These are phyloP conservation scores for Serendipita sp. DNA, from an alignment of 1,284 basidiomycete species.

Conservation along the genomic window DNA sequence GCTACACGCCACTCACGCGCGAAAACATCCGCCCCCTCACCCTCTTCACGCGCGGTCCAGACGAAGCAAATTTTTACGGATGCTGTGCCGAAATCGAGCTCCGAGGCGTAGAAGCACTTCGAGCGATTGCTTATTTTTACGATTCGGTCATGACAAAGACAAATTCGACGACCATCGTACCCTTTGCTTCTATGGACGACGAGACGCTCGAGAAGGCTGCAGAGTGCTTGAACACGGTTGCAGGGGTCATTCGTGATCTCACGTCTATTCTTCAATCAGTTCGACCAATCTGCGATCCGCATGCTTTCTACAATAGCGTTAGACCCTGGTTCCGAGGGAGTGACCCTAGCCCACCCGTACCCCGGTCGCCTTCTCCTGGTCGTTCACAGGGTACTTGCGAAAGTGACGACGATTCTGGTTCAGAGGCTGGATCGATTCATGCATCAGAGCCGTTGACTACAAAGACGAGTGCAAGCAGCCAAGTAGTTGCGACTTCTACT, in stretches of 20 bases:
- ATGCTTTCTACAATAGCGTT: constrained; percentile 39
- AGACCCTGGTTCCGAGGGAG: constrained; percentile 42
- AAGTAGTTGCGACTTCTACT: constrained; percentile 6
- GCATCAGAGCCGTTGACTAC: too few species aligned
- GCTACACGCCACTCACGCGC: constrained; percentile 16
- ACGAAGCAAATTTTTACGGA: constrained; percentile 40
- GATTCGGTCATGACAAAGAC: not conserved
- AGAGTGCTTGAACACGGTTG: constrained; percentile 28
- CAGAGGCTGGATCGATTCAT: too few species aligned
- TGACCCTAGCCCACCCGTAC: constrained; percentile 19
- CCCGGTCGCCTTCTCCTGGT: not conserved
- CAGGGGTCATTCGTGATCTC: constrained; percentile 29
- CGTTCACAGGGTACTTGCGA: too few species aligned
- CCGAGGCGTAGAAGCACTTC: constrained; percentile 33
- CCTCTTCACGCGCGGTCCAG: constrained; percentile 30
- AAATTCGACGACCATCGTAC: not conserved
- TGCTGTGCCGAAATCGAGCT: constrained; percentile 41
- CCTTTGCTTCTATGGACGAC: constrained; percentile 23
- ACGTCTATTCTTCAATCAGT: constrained; percentile 27
- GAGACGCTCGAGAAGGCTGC: constrained; percentile 27
- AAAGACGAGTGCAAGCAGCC: too few species aligned
- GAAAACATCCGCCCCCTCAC: constrained; percentile 24
- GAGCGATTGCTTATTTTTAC: constrained; percentile 25
- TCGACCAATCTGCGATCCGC: constrained; percentile 31
- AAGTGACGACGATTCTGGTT: not conserved